Base-by-base conservation (phyloP, 2,329 filamentous ascomycete genomes). In the Claviceps paspali region DNA sequence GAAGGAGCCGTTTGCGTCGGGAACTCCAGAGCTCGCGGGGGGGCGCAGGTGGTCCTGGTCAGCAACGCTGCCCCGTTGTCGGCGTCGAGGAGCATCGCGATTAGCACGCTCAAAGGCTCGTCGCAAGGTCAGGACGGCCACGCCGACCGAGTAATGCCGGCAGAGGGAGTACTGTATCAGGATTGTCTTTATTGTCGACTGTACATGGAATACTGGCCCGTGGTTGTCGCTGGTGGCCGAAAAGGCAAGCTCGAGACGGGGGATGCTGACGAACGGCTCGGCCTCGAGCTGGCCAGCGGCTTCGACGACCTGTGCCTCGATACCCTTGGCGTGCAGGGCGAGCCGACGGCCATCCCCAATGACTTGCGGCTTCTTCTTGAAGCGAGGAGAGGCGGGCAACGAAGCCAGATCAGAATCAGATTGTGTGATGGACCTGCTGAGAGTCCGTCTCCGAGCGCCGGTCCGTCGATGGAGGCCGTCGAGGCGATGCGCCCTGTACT, bases 231-330 rank as follows among this genome's bases (percentile, higher is more conserved):
- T 92, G 4, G 77, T 68, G 0, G 91, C 92, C 21, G 80, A 85
- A 39, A 96, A 71, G 1, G 83, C 80, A 21, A 95, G 66, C 53
- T 98, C 91, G 47, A 93, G 85, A 24, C 80, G 75, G 21, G 92
- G 91, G 41, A 98, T 65, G 29, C 76, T 82, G 45, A 96, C 57
- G 52, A 95, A 96, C 1, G 87, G 79, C 40, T 95, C 85, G 3
- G 76, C 64, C 53, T 95, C 86, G 57, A 86, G 80, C 43, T 76
- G 81, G 43, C 95, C 84, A 3, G 80, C 71, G 0, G 81, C 82
- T 54, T 98, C 91, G 33, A 96, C 79, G 34, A 96, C 82, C 48
- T 91, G 88, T 0, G 80, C 85, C 55, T 96, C 91, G 4, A 98
- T 65, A 0, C 85, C 85, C 42, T 82, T 76, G 27, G 82, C 73